Evolutionary conservation across 495 filamentous ascomycete species (phyloP).

Genomic region (Penicillium psychrofluorescens): DNA sequence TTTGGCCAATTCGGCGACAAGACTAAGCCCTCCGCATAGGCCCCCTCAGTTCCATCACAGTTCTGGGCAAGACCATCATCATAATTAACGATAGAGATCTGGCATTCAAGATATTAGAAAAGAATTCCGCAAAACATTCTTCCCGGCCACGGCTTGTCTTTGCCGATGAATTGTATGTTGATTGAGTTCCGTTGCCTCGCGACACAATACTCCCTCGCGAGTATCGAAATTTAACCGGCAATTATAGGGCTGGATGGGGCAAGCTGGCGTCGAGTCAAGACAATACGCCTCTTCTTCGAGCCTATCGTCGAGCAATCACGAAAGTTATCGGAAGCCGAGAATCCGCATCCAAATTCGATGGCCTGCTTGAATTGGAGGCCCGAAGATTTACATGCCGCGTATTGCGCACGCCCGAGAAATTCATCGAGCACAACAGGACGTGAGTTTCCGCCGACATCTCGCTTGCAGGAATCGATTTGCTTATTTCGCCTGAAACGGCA

Average conservation of each 20-base stretch:
- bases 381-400: conserved; percentile 26
- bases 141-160: conserved; percentile 31
- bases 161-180: conserved; percentile 23
- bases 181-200: not conserved
- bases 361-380: conserved; percentile 23
- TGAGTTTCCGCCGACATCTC: conserved; percentile 1
- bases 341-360: conserved; percentile 17
- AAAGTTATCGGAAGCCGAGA: conserved; percentile 21
- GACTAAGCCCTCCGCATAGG: conserved; percentile 7
- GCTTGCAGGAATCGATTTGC: too few relatives aligned
- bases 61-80: conserved; percentile 38
- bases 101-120: conserved; percentile 38
- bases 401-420: conserved; percentile 19
- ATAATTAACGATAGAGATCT: conserved; percentile 37
- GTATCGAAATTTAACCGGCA: too few relatives aligned
- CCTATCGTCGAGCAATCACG: conserved; percentile 25
- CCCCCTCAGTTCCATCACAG: conserved; percentile 40
- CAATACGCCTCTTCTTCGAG: conserved; percentile 21
- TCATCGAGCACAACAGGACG: conserved; percentile 27
- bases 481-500: conserved; percentile 2
- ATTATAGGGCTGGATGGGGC: conserved; percentile 13
- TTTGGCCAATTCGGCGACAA: not conserved
- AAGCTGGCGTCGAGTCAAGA: conserved; percentile 15
- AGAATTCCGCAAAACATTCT: conserved; percentile 33
- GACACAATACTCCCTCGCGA: too few relatives aligned